phyloP scores from a whole-genome alignment of 1,139 yeast genomes.

The Tardiomyces depauwii region DNA sequence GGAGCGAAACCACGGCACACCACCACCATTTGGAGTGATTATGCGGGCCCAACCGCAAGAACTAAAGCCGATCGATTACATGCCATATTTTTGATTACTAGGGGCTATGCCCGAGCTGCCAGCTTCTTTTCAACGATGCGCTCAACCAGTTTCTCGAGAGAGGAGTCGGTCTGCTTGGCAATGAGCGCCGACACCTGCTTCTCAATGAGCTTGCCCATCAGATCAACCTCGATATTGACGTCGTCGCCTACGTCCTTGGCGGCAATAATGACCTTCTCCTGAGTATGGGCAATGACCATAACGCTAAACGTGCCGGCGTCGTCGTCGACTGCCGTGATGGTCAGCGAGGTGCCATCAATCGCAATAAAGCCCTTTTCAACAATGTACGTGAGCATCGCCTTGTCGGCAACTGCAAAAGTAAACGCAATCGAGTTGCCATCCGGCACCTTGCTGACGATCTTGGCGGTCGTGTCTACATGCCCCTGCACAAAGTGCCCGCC shows the following conservation, averaged over 20 bases:
- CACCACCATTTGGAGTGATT: too few relatives aligned
- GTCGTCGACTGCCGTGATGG: slow-evolving; percentile 67
- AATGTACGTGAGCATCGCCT: slow-evolving; percentile 53
- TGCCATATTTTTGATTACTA: too few relatives aligned
- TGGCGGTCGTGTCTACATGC: slow-evolving; percentile 85
- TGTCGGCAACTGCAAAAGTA: slow-evolving; percentile 63
- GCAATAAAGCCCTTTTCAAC: slow-evolving; percentile 92
- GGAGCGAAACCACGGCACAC: too few relatives aligned
- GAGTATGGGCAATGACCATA: slow-evolving; percentile 89
- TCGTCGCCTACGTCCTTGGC: slow-evolving; percentile 46
- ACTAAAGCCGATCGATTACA: too few relatives aligned
- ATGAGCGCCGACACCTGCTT: slow-evolving; percentile 66
- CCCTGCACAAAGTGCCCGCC: slow-evolving; percentile 99
- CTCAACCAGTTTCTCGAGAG: slow-evolving; percentile 35
- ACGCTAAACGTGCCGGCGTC: slow-evolving; percentile 53
- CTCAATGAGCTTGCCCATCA: slow-evolving; percentile 85
- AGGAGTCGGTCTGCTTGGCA: slow-evolving; percentile 27
- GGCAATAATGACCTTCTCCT: slow-evolving; percentile 67
- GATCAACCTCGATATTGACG: slow-evolving; percentile 89
- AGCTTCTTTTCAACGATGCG: slow-evolving; percentile 43
- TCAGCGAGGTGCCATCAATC: slow-evolving; percentile 88
- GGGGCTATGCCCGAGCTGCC: slow-evolving; percentile 4
- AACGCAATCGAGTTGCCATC: slow-evolving; percentile 77
- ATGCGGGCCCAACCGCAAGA: too few relatives aligned
- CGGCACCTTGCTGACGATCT: slow-evolving; percentile 38